phyloP scores from a whole-genome alignment of 176 grass and related monocot genomes.

The Pontederia paniculata region DNA sequence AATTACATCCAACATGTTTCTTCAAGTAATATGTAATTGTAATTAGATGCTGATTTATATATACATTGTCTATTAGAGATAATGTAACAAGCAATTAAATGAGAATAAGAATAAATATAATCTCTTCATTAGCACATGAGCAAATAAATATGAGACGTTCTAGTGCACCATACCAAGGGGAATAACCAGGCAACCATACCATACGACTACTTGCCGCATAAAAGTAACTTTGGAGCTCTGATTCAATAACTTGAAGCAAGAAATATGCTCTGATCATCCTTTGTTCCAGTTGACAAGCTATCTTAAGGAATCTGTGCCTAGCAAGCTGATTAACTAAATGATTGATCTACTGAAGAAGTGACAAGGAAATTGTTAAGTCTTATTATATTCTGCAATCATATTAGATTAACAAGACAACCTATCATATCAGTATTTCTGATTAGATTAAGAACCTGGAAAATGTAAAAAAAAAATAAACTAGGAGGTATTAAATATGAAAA shows the following conservation, averaged over 20 bases:
- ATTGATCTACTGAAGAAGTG: conserved; percentile 61
- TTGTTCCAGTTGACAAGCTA: conserved; percentile 65
- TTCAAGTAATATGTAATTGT: too few relatives aligned
- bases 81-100: too few relatives aligned
- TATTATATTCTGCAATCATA: neutral
- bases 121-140: neutral
- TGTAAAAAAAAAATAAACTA: too few relatives aligned
- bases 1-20: neutral
- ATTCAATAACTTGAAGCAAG: conserved; percentile 60
- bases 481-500: too few relatives aligned
- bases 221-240: conserved; percentile 68
- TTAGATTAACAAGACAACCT: too few relatives aligned
- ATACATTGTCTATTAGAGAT: too few relatives aligned
- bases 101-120: too few relatives aligned
- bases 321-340: conserved; percentile 74
- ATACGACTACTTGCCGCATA: conserved; percentile 40
- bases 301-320: conserved; percentile 57
- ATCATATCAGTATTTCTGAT: too few relatives aligned
- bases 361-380: conserved; percentile 13
- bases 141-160: neutral
- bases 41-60: too few relatives aligned
- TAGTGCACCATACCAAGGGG: neutral
- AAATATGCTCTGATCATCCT: conserved; percentile 40
- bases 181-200: conserved; percentile 31
- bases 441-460: too few relatives aligned